A percentile compares a stretch with the other conserved stretches of the same genome.
phyloP scores from a whole-genome alignment of 202 grass and related monocot species.

The Bolboschoenoplectus hybrid region DNA sequence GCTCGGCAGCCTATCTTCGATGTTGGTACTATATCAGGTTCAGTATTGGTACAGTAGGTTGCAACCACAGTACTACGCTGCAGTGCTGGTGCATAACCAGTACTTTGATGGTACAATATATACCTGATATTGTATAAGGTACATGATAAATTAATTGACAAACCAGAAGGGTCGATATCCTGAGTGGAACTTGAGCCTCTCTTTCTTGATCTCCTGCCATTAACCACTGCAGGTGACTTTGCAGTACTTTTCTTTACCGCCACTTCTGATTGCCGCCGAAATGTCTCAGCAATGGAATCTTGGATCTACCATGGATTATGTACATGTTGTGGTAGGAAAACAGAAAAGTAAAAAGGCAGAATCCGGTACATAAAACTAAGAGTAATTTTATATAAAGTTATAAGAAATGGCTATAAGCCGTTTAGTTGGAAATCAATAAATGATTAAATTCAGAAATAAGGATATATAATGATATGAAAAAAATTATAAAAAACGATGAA shows the following conservation, averaged over 20 bases:
- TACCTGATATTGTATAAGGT: background rate
- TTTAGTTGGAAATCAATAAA: background rate
- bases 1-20: background rate
- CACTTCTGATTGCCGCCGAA: constrained; percentile 64
- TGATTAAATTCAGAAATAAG: constrained; percentile 1
- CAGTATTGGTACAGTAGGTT: background rate
- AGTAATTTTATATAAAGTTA: background rate
- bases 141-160: background rate
- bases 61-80: background rate
- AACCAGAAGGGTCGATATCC: constrained; percentile 25
- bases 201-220: constrained; percentile 57
- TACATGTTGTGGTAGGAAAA: constrained; percentile 10
- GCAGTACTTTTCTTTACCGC: constrained; percentile 48
- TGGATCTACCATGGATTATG: constrained; percentile 58
- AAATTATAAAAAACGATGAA: background rate
- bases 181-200: constrained; percentile 44
- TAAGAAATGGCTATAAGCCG: background rate
- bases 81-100: background rate
- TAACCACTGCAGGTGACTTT: constrained; percentile 50
- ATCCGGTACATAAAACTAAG: background rate
- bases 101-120: background rate
- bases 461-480: constrained; percentile 15
- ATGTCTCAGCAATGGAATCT: constrained; percentile 76
- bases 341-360: constrained; percentile 28
- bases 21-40: background rate